Evolutionary conservation across 345 rosid species (phyloP), one percentile per base, ranked within the genome.

Genomic region (Gossypium ekmanianum): DNA sequence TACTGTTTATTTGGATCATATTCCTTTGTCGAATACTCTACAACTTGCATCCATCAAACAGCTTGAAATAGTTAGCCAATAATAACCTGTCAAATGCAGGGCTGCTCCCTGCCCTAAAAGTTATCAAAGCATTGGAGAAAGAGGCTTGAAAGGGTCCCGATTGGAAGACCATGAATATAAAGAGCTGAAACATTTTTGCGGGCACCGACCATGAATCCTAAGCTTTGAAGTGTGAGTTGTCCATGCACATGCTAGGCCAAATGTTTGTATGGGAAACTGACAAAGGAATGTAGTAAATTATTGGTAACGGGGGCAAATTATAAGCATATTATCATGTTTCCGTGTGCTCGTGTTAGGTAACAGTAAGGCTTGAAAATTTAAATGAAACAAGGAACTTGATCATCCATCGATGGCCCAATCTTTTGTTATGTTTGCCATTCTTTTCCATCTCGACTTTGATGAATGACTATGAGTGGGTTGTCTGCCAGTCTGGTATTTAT

Each of bases 201-300:
- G 70, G 56, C 64, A 51, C 17, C 22, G 77, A 68, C 83, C 83
- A 83, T 62, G 71, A 34, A 34, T 34, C 39, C 82, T 67, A 72
- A 17, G 17, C 79, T 75, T 77, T 77, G 27, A 74, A 71, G 51
- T 61, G 47, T 76, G 83, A 76, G 81, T 81, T 81, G 85, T 80
- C 27, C 17, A 2, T 45, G 75, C 84, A 83, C 87, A 81, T 83
- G 84, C 74, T 17, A n/a, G 41, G 57, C 65, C 64, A 29, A 51
- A 47, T 75, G 22, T 57, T 47, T 11, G 27, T 24, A 47, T 29
- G 26, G 54, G 55, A 13, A 44, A 14, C 24, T n/a, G 26, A 68
- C 39, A 20, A 62, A 43, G 44, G 45, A 41, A 10, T 51, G 72
- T 34, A 68, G n/a, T 72, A 54, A 77, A 79, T 79, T 84, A 79